Base-by-base conservation (phyloP, 108 stramenopile genomes). In the Tribonema minus region DNA sequence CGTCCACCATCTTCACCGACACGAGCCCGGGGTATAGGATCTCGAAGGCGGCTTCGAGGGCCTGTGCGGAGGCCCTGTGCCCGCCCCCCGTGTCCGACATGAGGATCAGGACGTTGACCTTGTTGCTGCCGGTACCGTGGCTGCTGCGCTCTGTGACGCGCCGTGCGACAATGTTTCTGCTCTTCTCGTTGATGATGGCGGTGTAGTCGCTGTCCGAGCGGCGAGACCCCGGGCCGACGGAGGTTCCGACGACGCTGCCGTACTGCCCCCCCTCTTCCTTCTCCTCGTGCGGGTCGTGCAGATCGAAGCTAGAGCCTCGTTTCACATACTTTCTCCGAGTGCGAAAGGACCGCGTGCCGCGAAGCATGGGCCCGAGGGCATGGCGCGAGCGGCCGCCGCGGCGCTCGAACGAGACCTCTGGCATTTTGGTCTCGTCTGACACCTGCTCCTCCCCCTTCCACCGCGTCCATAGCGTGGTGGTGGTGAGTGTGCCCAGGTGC, bases 11-110 rank as follows among this genome's bases (percentile, higher is more conserved):
- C 7, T 64, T 75, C 64, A 84, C 83, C 26, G 32, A 36, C 25
- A 84, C 37, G 37, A 70, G 66, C 20, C 80, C 80, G 29, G 83
- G 83, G 64, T 37, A 84, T 3, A 81, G 62, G 23, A 81, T 80
- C 66, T 84, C 71, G 15, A 84, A 28, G 26, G 83, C 83, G 3
- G 80, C 80, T 38, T 84, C 83, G 0, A 84, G 77, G 15, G 83
- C 83, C 73, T 84, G 83, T 32, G 95, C 93, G 28, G 92, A 93
- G 2, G 96, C 96, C 39, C 95, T 86, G 74, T 98, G 96, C 34
- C 96, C 96, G 28, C 96, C 96, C 29, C 96, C 96, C 0, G 96
- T 98, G 87, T 98, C 96, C 30, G 90, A 87, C 54, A 93, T 93
- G 27, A 98, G 86, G 76, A 98, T 94, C 30, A 98, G 84, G 58